phyloP scores from a whole-genome alignment of 805 yeast species.

The Candida maris region DNA sequence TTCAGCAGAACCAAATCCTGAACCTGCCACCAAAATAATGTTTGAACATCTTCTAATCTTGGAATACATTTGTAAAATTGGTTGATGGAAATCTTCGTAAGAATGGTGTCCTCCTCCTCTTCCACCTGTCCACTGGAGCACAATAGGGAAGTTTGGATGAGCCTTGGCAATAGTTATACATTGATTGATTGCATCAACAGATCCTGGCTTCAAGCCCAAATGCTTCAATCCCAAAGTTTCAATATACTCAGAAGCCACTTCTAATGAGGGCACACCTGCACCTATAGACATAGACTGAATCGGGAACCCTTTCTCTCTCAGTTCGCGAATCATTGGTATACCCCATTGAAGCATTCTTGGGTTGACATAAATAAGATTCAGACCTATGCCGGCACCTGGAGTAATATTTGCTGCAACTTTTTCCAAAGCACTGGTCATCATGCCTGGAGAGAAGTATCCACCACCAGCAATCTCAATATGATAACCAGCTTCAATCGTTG shows the following conservation, averaged over 20 bases:
- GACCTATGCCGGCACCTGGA: slow-evolving; percentile 88
- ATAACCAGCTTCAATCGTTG: slow-evolving; percentile 93
- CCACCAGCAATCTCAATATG: slow-evolving; percentile 99
- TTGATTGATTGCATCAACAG: slow-evolving; percentile 86
- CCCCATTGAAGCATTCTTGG: slow-evolving; percentile 99
- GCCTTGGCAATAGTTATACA: slow-evolving; percentile 89
- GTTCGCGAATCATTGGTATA: slow-evolving; percentile 86
- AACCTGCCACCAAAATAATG: slow-evolving; percentile 91
- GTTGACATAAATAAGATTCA: slow-evolving; percentile 91
- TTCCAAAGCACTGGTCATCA: slow-evolving; percentile 73
- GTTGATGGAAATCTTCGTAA: slow-evolving; percentile 98
- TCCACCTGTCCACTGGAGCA: slow-evolving; percentile 99
- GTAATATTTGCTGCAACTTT: slow-evolving; percentile 62
- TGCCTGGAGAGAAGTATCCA: slow-evolving; percentile 80
- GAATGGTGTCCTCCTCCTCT: slow-evolving; percentile 99
- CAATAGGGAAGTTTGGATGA: slow-evolving; percentile 94
- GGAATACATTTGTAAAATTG: slow-evolving; percentile 91
- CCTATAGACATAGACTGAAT: slow-evolving; percentile 95
- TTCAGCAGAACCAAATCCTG: slow-evolving; percentile 96
- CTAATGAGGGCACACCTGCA: slow-evolving; percentile 99
- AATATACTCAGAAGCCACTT: slow-evolving; percentile 95
- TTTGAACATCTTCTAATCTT: slow-evolving; percentile 88
- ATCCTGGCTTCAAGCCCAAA: slow-evolving; percentile 96
- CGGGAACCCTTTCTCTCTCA: slow-evolving; percentile 91
- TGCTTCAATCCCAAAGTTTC: slow-evolving; percentile 88